phyloP scores from a whole-genome alignment of 306 rosid species.

The Astragalus glycyphyllos region DNA sequence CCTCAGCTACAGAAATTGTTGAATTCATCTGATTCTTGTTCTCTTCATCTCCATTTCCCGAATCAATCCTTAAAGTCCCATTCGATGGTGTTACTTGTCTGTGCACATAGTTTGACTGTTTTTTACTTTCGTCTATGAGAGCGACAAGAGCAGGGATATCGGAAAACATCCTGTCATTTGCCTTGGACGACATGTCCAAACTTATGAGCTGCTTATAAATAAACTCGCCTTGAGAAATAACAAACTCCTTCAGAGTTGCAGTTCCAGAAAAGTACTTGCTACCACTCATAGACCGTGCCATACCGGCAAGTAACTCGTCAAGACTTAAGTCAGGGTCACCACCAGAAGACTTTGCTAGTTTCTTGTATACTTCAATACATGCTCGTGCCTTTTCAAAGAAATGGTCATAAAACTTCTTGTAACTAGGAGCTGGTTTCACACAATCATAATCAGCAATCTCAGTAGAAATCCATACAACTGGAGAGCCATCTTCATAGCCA shows the following conservation, averaged over 20 bases:
- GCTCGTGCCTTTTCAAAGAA: constrained; percentile 79
- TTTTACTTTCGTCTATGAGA: constrained; percentile 67
- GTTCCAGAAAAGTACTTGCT: constrained; percentile 66
- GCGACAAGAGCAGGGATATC: constrained; percentile 73
- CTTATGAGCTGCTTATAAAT: constrained; percentile 81
- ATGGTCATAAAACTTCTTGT: constrained; percentile 69
- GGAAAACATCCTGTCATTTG: constrained; percentile 60
- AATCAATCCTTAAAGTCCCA: constrained; percentile 63
- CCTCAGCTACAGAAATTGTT: constrained; percentile 44
- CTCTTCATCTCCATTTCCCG: constrained; percentile 47
- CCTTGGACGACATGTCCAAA: constrained; percentile 70
- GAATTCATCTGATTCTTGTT: constrained; percentile 43
- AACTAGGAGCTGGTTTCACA: constrained; percentile 68
- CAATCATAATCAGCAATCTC: constrained; percentile 83
- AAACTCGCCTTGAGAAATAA: constrained; percentile 82
- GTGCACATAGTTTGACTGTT: constrained; percentile 48
- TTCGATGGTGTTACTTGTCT: constrained; percentile 47
- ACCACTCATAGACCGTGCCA: constrained; percentile 79
- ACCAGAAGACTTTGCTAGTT: constrained; percentile 67
- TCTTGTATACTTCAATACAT: constrained; percentile 80
- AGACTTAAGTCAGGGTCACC: constrained; percentile 68
- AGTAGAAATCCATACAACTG: constrained; percentile 89
- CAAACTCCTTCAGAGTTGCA: constrained; percentile 74
- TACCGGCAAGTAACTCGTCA: constrained; percentile 91
- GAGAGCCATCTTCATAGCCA: constrained; percentile 89